phyloP scores from a whole-genome alignment of 768 basidiomycete species.

The Boletus edulis region DNA sequence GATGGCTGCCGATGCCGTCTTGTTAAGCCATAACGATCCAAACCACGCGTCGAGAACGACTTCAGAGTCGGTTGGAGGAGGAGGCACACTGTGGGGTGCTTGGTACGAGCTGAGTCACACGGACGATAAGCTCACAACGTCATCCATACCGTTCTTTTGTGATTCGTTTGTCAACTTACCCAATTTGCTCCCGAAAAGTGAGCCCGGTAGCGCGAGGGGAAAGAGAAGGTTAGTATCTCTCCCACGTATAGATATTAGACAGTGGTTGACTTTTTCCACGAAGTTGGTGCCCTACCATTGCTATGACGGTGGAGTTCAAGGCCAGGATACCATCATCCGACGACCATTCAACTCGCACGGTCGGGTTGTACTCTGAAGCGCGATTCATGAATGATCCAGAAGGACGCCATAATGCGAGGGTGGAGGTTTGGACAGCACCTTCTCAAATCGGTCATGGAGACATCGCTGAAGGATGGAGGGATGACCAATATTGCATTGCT shows the following conservation, averaged over 20 bases:
- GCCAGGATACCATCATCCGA: slow-evolving; percentile 49
- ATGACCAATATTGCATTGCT: slow-evolving; percentile 61
- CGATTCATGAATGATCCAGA: slow-evolving; percentile 53
- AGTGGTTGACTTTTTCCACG: not conserved
- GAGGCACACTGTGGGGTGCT: slow-evolving; percentile 55
- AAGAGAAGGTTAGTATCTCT: slow-evolving; percentile 13
- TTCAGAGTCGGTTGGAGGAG: slow-evolving; percentile 45
- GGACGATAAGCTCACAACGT: slow-evolving; percentile 45
- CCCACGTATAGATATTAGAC: not conserved
- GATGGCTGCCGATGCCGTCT: slow-evolving; percentile 41
- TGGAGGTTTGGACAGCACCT: slow-evolving; percentile 69
- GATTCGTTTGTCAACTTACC: slow-evolving; percentile 52
- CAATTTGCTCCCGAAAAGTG: slow-evolving; percentile 44
- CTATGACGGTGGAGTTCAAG: slow-evolving; percentile 62
- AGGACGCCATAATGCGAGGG: slow-evolving; percentile 55
- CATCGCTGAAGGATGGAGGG: slow-evolving; percentile 50
- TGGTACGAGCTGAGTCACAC: slow-evolving; percentile 47
- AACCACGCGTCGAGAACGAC: slow-evolving; percentile 38
- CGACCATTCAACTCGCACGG: slow-evolving; percentile 46
- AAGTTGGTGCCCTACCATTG: slow-evolving; percentile 66
- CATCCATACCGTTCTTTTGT: slow-evolving; percentile 54
- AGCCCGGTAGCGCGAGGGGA: slow-evolving; percentile 31
- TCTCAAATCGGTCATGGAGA: slow-evolving; percentile 47
- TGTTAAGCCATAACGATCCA: slow-evolving; percentile 38
- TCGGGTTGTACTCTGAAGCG: slow-evolving; percentile 53